phyloP scores from a whole-genome alignment of 192 early-diverging fungal genomes.

The Globomyces pollinis-pini region DNA sequence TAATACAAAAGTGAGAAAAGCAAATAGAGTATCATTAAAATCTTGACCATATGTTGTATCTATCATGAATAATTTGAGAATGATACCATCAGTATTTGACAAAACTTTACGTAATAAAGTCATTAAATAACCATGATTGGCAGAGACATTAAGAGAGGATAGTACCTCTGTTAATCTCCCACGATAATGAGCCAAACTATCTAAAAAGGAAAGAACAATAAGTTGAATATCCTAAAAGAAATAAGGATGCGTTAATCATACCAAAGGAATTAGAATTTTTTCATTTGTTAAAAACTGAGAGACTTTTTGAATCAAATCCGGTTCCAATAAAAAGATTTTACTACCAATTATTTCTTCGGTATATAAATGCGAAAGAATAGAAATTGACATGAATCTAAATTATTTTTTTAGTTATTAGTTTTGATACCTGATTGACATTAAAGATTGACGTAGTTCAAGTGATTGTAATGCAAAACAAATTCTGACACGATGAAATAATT shows the following conservation, averaged over 20 bases:
- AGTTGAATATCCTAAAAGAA: slow-evolving; percentile 61
- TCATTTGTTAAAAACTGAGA: slow-evolving; percentile 64
- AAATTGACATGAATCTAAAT: slow-evolving; percentile 28
- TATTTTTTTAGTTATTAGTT: no score
- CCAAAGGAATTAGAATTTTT: slow-evolving; percentile 58
- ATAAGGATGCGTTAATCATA: neutral
- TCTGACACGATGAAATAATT: no score
- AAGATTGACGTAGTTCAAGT: no score
- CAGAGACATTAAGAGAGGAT: slow-evolving; percentile 81
- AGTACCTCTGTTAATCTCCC: slow-evolving; percentile 69
- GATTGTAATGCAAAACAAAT: no score
- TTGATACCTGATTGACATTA: no score
- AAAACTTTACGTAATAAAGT: slow-evolving; percentile 44
- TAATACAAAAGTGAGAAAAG: slow-evolving; percentile 69
- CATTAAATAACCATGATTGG: slow-evolving; percentile 87
- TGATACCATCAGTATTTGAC: no score
- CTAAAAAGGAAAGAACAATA: slow-evolving; percentile 71
- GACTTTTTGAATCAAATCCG: slow-evolving; percentile 71
- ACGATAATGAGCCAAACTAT: slow-evolving; percentile 75
- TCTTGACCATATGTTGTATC: slow-evolving; percentile 23
- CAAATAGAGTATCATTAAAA: slow-evolving; percentile 77
- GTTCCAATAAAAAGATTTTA: slow-evolving; percentile 80
- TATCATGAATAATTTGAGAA: no score
- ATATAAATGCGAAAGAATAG: slow-evolving; percentile 37
- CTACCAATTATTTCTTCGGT: slow-evolving; percentile 56